These are phyloP conservation scores for Ophiobolus disseminans DNA, from an alignment of 2,329 filamentous ascomycete species.

Conservation along the genomic window DNA sequence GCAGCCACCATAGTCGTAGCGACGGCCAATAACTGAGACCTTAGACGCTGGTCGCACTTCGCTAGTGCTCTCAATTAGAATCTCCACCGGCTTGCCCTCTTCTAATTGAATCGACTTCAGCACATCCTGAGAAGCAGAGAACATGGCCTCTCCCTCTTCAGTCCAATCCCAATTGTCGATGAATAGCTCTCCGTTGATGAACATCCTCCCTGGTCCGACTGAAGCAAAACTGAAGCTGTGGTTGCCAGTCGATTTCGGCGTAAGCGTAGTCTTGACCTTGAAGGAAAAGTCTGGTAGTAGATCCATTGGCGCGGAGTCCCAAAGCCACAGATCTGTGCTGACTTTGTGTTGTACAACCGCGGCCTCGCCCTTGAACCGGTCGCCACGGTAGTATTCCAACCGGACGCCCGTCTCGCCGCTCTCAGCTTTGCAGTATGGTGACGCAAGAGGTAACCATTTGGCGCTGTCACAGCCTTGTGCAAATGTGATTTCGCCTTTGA, in stretches of 20 bases:
- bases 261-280: slow-evolving; percentile 66
- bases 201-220: slow-evolving; percentile 69
- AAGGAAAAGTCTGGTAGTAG: slow-evolving; percentile 71
- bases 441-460: slow-evolving; percentile 71
- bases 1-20: slow-evolving; percentile 73
- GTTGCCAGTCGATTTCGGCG: slow-evolving; percentile 64
- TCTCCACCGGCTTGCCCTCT: slow-evolving; percentile 65
- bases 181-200: slow-evolving; percentile 64
- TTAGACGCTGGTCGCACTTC: slow-evolving; percentile 68
- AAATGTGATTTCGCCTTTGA: slow-evolving; percentile 64
- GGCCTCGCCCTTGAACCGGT: slow-evolving; percentile 66
- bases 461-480: slow-evolving; percentile 69
- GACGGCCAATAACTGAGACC: slow-evolving; percentile 63
- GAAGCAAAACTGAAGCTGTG: slow-evolving; percentile 73
- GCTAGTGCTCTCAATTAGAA: slow-evolving; percentile 71
- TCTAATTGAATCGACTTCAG: slow-evolving; percentile 67
- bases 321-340: slow-evolving; percentile 73
- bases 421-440: slow-evolving; percentile 63
- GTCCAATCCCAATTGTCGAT: slow-evolving; percentile 75
- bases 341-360: slow-evolving; percentile 64
- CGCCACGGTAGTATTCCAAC: slow-evolving; percentile 70
- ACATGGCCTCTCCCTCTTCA: slow-evolving; percentile 74
- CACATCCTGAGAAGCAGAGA: slow-evolving; percentile 70
- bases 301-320: slow-evolving; percentile 71
- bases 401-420: slow-evolving; percentile 66